phyloP scores from a whole-genome alignment of 1,284 basidiomycete genomes.

The Heterobasidion parviporum region DNA sequence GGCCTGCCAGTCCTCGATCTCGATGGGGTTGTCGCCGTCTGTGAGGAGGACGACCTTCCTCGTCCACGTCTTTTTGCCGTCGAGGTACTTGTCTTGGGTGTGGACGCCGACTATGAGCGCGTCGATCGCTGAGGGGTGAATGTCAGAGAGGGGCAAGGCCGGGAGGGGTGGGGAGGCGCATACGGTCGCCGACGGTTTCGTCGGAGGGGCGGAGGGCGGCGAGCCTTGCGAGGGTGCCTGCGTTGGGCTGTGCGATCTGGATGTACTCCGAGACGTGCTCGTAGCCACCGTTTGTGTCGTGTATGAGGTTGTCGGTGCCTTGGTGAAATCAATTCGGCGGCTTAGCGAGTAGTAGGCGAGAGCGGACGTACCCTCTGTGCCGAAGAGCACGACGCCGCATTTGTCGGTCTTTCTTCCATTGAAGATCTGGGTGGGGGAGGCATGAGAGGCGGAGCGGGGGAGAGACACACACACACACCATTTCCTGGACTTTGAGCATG shows the following conservation, averaged over 20 bases:
- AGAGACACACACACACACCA: constrained; percentile 40
- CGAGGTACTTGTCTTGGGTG: constrained; percentile 57
- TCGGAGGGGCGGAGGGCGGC: constrained; percentile 55
- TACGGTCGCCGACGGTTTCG: constrained; percentile 59
- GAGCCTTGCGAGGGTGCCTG: constrained; percentile 68
- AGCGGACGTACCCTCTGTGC: constrained; percentile 54
- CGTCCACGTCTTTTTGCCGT: constrained; percentile 69
- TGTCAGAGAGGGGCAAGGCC: not conserved
- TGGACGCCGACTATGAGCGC: constrained; percentile 82
- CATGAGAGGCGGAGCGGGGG: constrained; percentile 2
- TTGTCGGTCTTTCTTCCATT: constrained; percentile 87
- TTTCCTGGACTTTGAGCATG: constrained; percentile 83
- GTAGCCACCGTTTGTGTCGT: constrained; percentile 59
- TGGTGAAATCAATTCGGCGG: not conserved
- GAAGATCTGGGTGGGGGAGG: constrained; percentile 53
- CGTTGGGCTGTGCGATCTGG: constrained; percentile 70
- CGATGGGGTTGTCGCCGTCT: constrained; percentile 68
- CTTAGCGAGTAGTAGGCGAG: not conserved
- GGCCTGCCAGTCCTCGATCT: constrained; percentile 65
- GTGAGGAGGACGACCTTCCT: constrained; percentile 76
- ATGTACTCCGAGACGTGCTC: constrained; percentile 75
- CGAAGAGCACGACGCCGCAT: constrained; percentile 81
- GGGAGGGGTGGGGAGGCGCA: constrained; percentile 19
- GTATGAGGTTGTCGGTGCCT: constrained; percentile 75
- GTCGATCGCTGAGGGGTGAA: constrained; percentile 61